Evolutionary conservation across 768 basidiomycete species (phyloP), one percentile per base, ranked within the genome.

Genomic region (Mycena maculata): DNA sequence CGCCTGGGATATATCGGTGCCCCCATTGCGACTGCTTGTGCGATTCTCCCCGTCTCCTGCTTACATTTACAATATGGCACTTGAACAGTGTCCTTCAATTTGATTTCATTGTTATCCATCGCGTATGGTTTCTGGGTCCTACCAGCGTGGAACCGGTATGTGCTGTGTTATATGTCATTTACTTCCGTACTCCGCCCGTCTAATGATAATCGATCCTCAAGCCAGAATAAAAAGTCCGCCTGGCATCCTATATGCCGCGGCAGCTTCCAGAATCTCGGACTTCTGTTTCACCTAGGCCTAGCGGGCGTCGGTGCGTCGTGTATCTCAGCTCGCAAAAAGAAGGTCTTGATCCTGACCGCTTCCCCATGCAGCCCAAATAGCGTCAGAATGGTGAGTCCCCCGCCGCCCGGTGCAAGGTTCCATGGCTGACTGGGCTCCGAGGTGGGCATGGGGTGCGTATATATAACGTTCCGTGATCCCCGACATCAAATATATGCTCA

Each of bases 231-330:
- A 23, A 55, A 55, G 10, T 41, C 2, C n/a, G 53, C 38, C 4
- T 55, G 53, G 53, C 53, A 55, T 55, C 53, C 53, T 20, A 15
- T 55, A 18, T 55, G 53, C 25, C 13, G 18, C 15, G 33, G 38
- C n/a, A 55, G 53, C 25, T 55, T 55, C 38, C 53, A 55, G n/a
- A 55, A 55, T 20, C 53, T 55, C 38, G 53, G 53, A 27, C 33
- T 41, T 41, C 20, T 55, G 53, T 7, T 27, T 25, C 38, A 28
- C 25, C 15, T 55, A 10, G 53, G 53, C 2, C 10, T 18, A 3
- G 53, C 53, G 6, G 53, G 38, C 23, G 53, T 55, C 25, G 53
- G 53, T 55, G 2, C 8, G 53, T 55, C 9, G 38, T 23, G 10
- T 8, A 3, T 15, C 16, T 16, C 4, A 20, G 2, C 27, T 39